Percentiles rank a stretch among this genome's conserved stretches.
Evolutionary conservation across 1,284 basidiomycete genomes (phyloP).

Genomic region (Fomitiporia mediterranea): DNA sequence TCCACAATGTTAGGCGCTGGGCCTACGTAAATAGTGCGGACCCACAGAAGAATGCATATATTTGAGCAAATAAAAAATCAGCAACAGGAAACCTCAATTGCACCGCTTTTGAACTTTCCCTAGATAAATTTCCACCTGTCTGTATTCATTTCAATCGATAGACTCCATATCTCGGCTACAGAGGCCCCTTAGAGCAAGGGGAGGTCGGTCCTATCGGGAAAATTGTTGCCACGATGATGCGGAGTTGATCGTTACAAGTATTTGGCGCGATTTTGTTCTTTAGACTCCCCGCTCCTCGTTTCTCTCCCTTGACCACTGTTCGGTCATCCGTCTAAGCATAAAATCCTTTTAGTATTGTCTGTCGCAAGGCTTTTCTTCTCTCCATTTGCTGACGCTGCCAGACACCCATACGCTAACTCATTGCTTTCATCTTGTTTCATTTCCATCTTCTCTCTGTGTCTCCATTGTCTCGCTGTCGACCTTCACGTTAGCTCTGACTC

Average conservation of each 20-base stretch:
- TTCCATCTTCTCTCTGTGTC: conserved; percentile 9
- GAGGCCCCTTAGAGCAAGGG: background rate
- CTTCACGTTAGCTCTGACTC: conserved; percentile 17
- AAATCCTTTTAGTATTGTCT: background rate
- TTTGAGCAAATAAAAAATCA: background rate
- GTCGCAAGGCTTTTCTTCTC: background rate
- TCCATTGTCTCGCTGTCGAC: conserved; percentile 21
- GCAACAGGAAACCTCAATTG: background rate
- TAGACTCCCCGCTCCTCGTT: conserved; percentile 7
- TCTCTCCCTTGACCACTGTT: background rate
- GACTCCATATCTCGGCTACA: conserved; percentile 10
- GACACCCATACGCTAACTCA: background rate
- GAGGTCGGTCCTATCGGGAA: conserved; percentile 12
- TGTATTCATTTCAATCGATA: conserved; percentile 14
- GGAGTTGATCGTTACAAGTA: conserved; percentile 8
- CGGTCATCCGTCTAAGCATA: background rate
- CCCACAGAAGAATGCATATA: conserved; percentile 12
- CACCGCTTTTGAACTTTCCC: background rate
- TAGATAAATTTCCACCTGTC: conserved; percentile 1
- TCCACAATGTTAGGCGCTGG: conserved; percentile 3
- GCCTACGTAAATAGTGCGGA: conserved; percentile 1
- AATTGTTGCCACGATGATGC: conserved; percentile 17
- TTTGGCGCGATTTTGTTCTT: conserved; percentile 15
- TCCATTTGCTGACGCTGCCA: conserved; percentile 1
- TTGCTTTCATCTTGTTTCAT: conserved; percentile 7